phyloP scores from a whole-genome alignment of 23 red algal species.

The Gracilaria gracilis region DNA sequence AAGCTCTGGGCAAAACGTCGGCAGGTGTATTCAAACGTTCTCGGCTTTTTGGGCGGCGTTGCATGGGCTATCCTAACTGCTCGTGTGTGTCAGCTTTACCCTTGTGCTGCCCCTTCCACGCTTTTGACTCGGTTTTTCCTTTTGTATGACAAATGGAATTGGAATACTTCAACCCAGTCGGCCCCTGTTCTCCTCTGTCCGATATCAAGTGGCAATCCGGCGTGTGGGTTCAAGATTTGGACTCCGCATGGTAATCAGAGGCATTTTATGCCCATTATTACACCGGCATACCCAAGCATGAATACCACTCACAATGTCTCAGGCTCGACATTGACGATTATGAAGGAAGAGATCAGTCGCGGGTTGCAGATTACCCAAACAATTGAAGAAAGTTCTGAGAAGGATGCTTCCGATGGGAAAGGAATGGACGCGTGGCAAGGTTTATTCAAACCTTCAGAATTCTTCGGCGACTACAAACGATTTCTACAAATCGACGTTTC shows the following conservation, averaged over 20 bases:
- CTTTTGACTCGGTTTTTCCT: slow-evolving; percentile 90
- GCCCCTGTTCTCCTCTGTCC: slow-evolving; percentile 91
- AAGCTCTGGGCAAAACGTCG: slow-evolving; percentile 99
- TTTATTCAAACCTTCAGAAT: slow-evolving; percentile 86
- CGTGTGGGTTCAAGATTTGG: slow-evolving; percentile 89
- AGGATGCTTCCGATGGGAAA: slow-evolving; percentile 29
- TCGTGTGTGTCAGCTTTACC: slow-evolving; percentile 98
- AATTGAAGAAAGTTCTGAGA: slow-evolving; percentile 56
- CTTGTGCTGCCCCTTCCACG: slow-evolving; percentile 80
- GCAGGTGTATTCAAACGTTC: slow-evolving; percentile 93
- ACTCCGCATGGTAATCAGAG: slow-evolving; percentile 84
- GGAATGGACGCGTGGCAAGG: slow-evolving; percentile 72
- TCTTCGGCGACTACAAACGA: slow-evolving; percentile 81
- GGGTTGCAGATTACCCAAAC: slow-evolving; percentile 64
- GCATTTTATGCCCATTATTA: slow-evolving; percentile 99
- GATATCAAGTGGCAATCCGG: slow-evolving; percentile 84
- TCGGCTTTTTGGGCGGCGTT: slow-evolving; percentile 97
- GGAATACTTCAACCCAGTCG: slow-evolving; percentile 71
- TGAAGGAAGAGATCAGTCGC: slow-evolving; percentile 90
- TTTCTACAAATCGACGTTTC: slow-evolving; percentile 91
- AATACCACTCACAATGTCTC: slow-evolving; percentile 99
- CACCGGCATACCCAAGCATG: slow-evolving; percentile 99
- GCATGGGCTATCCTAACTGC: slow-evolving; percentile 98
- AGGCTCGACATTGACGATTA: slow-evolving; percentile 81
- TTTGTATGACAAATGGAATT: slow-evolving; percentile 97